Conservation (phyloP, 164 flowering plant genomes). For the Brasenia schreberi region DNA sequence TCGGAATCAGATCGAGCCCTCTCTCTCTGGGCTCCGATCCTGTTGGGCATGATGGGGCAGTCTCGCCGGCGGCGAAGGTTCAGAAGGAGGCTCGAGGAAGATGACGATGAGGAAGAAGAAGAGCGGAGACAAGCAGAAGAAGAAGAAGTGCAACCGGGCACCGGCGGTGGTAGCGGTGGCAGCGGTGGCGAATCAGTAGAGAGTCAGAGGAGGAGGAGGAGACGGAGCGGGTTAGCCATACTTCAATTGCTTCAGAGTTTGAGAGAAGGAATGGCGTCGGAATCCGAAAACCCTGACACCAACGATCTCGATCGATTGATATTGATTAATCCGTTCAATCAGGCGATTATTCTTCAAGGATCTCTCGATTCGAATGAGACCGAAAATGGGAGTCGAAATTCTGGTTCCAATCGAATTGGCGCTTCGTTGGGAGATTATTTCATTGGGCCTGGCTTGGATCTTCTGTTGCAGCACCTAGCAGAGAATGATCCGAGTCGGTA, state of each 20-base stretch:
- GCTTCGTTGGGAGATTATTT: slow-evolving; percentile 56
- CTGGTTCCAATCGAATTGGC: slow-evolving; percentile 17
- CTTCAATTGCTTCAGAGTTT: slow-evolving; percentile 27
- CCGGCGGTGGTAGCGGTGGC: slow-evolving; percentile 10
- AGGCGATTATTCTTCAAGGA: slow-evolving; percentile 47
- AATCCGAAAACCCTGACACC: slow-evolving; percentile 22
- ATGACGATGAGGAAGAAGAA: slow-evolving; percentile 15
- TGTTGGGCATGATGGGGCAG: slow-evolving; percentile 63
- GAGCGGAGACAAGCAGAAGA: slow-evolving; percentile 18
- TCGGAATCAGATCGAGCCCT: slow-evolving; percentile 42
- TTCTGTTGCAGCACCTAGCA: slow-evolving; percentile 70
- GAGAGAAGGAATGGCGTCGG: slow-evolving; percentile 33
- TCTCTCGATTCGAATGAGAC: slow-evolving; percentile 17
- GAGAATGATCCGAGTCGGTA: slow-evolving; percentile 83
- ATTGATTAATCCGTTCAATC: slow-evolving; percentile 51
- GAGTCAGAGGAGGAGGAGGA: slow-evolving; percentile 35
- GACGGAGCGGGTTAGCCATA: slow-evolving; percentile 45
- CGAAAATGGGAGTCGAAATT: slow-evolving; percentile 11
- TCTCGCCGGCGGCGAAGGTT: slow-evolving; percentile 27
- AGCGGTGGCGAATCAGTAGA: slow-evolving; percentile 16
- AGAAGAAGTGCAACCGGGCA: slow-evolving; percentile 22
- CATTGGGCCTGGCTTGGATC: slow-evolving; percentile 64
- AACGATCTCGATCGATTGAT: slow-evolving; percentile 35
- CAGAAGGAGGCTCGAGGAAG: slow-evolving; percentile 17
- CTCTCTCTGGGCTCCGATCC: slow-evolving; percentile 76